phyloP scores from a whole-genome alignment of 75 land plant genomes.

The Adiantum capillusveneris region DNA sequence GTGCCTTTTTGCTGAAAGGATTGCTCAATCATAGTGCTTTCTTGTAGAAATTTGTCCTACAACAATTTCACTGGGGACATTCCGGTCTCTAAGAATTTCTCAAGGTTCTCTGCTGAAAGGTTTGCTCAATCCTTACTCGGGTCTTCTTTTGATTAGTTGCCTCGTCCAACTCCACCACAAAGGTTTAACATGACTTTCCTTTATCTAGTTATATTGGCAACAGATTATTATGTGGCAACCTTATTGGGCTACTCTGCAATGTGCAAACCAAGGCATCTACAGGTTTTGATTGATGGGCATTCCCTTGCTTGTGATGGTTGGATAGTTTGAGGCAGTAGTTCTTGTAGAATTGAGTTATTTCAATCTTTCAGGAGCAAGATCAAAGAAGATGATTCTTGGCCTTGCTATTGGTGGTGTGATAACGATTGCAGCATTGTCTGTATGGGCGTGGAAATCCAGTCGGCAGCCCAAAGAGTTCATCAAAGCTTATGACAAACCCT shows the following conservation, averaged over 20 bases:
- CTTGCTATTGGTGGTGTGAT: not conserved
- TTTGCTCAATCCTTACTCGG: too few relatives aligned
- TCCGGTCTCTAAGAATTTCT: slow-evolving; percentile 35
- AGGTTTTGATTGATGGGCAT: slow-evolving; percentile 17
- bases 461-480: slow-evolving; percentile 18
- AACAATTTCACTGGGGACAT: slow-evolving; percentile 43
- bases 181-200: too few relatives aligned
- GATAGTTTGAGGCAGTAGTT: not conserved
- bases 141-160: slow-evolving; percentile 4
- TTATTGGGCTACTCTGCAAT: slow-evolving; percentile 12
- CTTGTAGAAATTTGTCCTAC: slow-evolving; percentile 43
- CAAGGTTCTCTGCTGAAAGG: slow-evolving; percentile 48
- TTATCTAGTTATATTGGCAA: slow-evolving; percentile 43
- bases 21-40: not conserved
- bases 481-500: slow-evolving; percentile 9
- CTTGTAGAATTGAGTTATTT: not conserved
- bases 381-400: not conserved
- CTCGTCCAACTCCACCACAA: too few relatives aligned
- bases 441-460: slow-evolving; percentile 32
- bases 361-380: not conserved
- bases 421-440: slow-evolving; percentile 2
- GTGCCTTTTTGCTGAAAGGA: too few relatives aligned
- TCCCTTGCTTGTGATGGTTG: not conserved
- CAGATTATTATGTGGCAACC: slow-evolving; percentile 28
- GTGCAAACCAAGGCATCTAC: slow-evolving; percentile 8